Evolutionary conservation across 78 protist genomes (phyloP).

Genomic region (Dictyostelium brefeldianum): DNA sequence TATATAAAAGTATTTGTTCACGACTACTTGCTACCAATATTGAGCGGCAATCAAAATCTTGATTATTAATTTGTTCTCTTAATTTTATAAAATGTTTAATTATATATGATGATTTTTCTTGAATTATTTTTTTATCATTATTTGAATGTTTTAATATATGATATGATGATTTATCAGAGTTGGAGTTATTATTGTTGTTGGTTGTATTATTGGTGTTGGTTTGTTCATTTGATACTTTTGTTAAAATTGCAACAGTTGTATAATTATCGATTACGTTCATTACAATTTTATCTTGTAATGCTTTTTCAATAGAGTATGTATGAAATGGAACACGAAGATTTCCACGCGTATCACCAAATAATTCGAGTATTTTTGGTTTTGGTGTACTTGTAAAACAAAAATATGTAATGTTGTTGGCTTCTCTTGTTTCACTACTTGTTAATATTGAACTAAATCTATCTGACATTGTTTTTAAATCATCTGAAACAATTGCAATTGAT

Average conservation of each 20-base stretch:
- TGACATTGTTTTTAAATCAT: slow-evolving; percentile 56
- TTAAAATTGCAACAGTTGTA: slow-evolving; percentile 65
- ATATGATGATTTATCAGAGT: slow-evolving; percentile 38
- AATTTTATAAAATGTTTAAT: slow-evolving; percentile 67
- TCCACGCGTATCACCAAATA: slow-evolving; percentile 75
- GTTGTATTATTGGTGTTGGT: not conserved
- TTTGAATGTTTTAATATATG: slow-evolving; percentile 36
- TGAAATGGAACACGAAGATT: slow-evolving; percentile 62
- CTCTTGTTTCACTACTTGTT: slow-evolving; percentile 30
- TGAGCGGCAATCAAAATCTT: slow-evolving; percentile 35
- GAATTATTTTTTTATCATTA: slow-evolving; percentile 47
- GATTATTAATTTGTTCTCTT: slow-evolving; percentile 30
- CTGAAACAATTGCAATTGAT: slow-evolving; percentile 65
- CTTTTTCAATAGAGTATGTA: slow-evolving; percentile 47
- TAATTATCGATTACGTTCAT: slow-evolving; percentile 59
- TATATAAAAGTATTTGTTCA: slow-evolving; percentile 52
- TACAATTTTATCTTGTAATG: slow-evolving; percentile 44
- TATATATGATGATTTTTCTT: slow-evolving; percentile 68
- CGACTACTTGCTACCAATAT: slow-evolving; percentile 63
- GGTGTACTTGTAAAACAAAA: slow-evolving; percentile 82
- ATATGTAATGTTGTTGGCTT: slow-evolving; percentile 52
- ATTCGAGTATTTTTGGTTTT: slow-evolving; percentile 63
- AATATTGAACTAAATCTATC: slow-evolving; percentile 39
- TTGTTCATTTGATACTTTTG: slow-evolving; percentile 19
- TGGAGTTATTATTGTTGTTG: too few species aligned